Percentiles rank a stretch among this genome's conserved stretches.
These are phyloP conservation scores for Hordeum vulgare DNA, from an alignment of 176 grass and related monocot genomes.

Conservation along the genomic window DNA sequence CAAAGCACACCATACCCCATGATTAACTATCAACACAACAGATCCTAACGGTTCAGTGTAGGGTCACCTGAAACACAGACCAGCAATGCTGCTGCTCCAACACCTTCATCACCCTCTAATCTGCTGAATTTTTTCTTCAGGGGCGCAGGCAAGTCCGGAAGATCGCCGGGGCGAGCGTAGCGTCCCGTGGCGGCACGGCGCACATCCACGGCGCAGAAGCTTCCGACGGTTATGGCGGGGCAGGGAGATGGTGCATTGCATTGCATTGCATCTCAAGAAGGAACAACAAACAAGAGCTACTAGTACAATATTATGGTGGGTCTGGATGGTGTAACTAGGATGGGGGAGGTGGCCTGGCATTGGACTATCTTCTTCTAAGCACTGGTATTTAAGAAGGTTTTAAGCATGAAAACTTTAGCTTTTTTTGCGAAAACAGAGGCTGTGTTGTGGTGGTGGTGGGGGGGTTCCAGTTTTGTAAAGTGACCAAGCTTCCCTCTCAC, in stretches of 20 bases:
- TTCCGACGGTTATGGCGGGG: slow-evolving; percentile 13
- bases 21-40: slow-evolving; percentile 17
- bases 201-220: slow-evolving; percentile 13
- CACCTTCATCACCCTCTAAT: background rate
- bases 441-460: slow-evolving; percentile 37
- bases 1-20: background rate
- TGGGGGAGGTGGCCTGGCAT: slow-evolving; percentile 29
- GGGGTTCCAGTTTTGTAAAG: slow-evolving; percentile 26
- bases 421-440: slow-evolving; percentile 48
- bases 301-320: slow-evolving; percentile 28
- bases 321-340: slow-evolving; percentile 45
- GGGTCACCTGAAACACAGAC: slow-evolving; percentile 28
- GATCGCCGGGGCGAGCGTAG: slow-evolving; percentile 55
- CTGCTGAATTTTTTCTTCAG: slow-evolving; percentile 26
- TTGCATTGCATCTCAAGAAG: slow-evolving; percentile 10
- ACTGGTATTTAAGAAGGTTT: slow-evolving; percentile 60
- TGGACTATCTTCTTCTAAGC: slow-evolving; percentile 45
- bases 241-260: slow-evolving; percentile 24
- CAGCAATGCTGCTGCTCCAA: background rate
- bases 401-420: slow-evolving; percentile 50
- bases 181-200: background rate
- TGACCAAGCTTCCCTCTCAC: slow-evolving; percentile 40
- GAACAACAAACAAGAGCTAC: slow-evolving; percentile 22
- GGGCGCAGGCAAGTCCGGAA: slow-evolving; percentile 47
- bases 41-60: slow-evolving; percentile 24